Conservation (phyloP, 2,329 filamentous ascomycete species). For the Xylariaceae sp. region DNA sequence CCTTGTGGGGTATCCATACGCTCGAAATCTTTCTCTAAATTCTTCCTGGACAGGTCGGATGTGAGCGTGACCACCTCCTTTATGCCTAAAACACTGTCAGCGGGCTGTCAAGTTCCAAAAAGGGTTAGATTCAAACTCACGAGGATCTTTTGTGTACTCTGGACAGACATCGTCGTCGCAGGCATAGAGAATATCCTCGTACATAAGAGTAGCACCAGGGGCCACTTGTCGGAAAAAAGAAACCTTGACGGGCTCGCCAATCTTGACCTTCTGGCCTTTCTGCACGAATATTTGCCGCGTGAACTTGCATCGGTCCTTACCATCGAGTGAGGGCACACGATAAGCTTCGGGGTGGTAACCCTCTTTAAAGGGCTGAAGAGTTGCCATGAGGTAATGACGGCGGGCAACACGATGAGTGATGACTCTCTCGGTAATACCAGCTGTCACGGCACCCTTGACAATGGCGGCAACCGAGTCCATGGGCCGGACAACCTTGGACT, state of each 20-base stretch:
- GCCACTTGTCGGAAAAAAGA: conserved; percentile 98
- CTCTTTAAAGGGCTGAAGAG: conserved; percentile 97
- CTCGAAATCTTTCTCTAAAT: conserved; percentile 98
- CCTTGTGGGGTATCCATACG: conserved; percentile 98
- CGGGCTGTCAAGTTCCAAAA: conserved; percentile 20
- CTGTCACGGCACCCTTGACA: conserved; percentile 96
- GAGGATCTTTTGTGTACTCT: conserved; percentile 98
- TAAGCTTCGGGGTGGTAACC: conserved; percentile 98
- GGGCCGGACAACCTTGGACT: conserved; percentile 94
- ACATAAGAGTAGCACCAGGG: conserved; percentile 96
- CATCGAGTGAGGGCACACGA: conserved; percentile 91
- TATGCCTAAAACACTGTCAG: conserved; percentile 61
- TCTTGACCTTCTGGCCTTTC: conserved; percentile 98
- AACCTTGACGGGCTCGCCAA: conserved; percentile 97
- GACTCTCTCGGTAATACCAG: conserved; percentile 94
- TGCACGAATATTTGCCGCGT: conserved; percentile 98
- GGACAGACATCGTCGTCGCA: conserved; percentile 98
- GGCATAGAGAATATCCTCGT: conserved; percentile 95
- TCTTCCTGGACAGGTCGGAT: conserved; percentile 94
- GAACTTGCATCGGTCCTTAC: conserved; percentile 98
- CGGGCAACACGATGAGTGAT: conserved; percentile 95
- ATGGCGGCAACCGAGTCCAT: conserved; percentile 99
- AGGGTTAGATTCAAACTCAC: conserved; percentile 57
- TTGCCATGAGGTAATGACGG: conserved; percentile 98
- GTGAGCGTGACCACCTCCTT: conserved; percentile 98